Evolutionary conservation across 2,329 filamentous ascomycete species (phyloP).

Genomic region (Cytospora paraplurivora): DNA sequence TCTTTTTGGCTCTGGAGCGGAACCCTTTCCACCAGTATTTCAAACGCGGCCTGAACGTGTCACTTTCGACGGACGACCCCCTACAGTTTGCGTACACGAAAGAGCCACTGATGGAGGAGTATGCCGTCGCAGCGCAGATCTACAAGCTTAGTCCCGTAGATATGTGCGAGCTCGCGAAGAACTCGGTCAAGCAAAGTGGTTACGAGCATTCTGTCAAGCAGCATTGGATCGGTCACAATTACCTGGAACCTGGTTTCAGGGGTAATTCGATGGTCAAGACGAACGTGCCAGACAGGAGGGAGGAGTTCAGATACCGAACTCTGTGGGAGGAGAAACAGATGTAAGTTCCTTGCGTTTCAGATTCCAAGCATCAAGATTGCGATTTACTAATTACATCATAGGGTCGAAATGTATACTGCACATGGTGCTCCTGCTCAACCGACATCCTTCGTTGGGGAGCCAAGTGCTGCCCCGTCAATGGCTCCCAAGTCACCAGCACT

Average conservation of each 20-base stretch:
- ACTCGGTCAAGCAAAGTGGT: constrained; percentile 91
- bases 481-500: constrained; percentile 32
- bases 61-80: constrained; percentile 93
- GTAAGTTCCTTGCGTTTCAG: constrained; percentile 53
- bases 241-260: constrained; percentile 72
- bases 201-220: constrained; percentile 89
- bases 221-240: constrained; percentile 84
- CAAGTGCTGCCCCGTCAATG: constrained; percentile 12
- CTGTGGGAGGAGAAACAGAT: constrained; percentile 80
- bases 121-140: constrained; percentile 95
- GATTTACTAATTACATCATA: constrained; percentile 31
- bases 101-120: constrained; percentile 96
- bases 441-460: constrained; percentile 5
- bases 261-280: constrained; percentile 95
- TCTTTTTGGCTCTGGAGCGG: constrained; percentile 94
- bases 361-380: not conserved
- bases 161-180: constrained; percentile 97
- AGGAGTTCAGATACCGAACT: constrained; percentile 87
- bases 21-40: constrained; percentile 98
- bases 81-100: constrained; percentile 98
- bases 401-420: constrained; percentile 47
- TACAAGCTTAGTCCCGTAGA: constrained; percentile 97
- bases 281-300: constrained; percentile 90
- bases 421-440: constrained; percentile 34
- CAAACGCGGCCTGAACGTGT: constrained; percentile 90